Evolutionary conservation across 2,329 filamentous ascomycete genomes (phyloP), one percentile per base, ranked within the genome.

Genomic region (Coccinonectria pachysandricola): DNA sequence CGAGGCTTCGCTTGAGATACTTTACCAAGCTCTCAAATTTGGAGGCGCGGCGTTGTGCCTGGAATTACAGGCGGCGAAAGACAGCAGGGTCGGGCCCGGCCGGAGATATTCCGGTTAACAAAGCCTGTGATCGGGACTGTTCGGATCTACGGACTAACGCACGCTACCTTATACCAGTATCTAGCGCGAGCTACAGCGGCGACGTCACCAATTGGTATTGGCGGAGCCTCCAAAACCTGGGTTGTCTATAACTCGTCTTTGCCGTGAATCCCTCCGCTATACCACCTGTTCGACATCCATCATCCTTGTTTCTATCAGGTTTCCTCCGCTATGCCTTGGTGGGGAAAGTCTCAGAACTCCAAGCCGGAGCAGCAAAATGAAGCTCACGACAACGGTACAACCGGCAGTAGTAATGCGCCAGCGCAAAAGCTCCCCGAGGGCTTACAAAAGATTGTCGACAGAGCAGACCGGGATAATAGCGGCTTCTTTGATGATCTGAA

Each of bases 401-500:
- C 63, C 42, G 57, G 66, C 29, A 56, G 60, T 7, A 41, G 58
- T 31, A 65, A 62, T 43, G 62, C 69, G 10, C 65, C 66, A 2
- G 45, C 56, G 5, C 49, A 53, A 37, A 65, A 70, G 50, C 64
- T 78, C 8, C 68, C 71, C 2, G 54, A 56, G 24, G 54, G 50
- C n/a, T 49, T 76, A 25, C 71, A 77, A 43, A 67, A 60, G 24
- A 65, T 76, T 18, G 52, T 77, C 13, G 69, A 76, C 37, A 62
- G 65, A 39, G 53, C 62, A 3, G 70, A 75, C 31, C 61, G 61
- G 23, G n/a, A n/a, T n/a, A 67, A 93, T 7, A 80, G 84, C 16
- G 76, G 74, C 43, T 75, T 85, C 45, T 82, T 83, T 54, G 80
- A 86, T 32, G 72, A 83, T 33, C 55, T 92, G 19, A 77, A 81